Evolutionary conservation across 345 rosid genomes (phyloP).

Genomic region (Lumnitzera littorea): DNA sequence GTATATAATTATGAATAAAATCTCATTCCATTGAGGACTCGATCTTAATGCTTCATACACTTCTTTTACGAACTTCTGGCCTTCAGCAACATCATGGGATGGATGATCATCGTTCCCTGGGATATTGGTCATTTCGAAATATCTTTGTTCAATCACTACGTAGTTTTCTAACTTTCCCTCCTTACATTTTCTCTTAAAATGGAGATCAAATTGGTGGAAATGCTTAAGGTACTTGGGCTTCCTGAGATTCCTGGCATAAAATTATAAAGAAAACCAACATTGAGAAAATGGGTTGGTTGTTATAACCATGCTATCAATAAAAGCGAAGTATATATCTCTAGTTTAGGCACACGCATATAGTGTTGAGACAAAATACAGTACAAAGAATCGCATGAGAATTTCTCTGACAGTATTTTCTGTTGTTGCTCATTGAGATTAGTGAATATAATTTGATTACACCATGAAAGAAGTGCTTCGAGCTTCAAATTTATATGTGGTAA

Average conservation of each 20-base stretch:
- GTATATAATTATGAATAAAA: slow-evolving; percentile 43
- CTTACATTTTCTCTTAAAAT: slow-evolving; percentile 63
- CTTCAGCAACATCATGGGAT: slow-evolving; percentile 63
- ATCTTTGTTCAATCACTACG: slow-evolving; percentile 73
- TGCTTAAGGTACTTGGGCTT: slow-evolving; percentile 64
- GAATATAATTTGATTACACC: too few species aligned
- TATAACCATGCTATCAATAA: too few species aligned
- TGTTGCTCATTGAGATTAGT: too few species aligned
- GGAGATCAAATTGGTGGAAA: slow-evolving; percentile 52
- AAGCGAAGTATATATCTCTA: too few species aligned
- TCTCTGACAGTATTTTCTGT: too few species aligned
- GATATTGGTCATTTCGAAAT: slow-evolving; percentile 37
- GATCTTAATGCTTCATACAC: slow-evolving; percentile 72
- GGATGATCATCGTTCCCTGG: slow-evolving; percentile 88
- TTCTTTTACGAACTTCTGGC: slow-evolving; percentile 71
- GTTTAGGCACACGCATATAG: too few species aligned
- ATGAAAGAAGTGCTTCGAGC: too few species aligned
- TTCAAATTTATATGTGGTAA: too few species aligned
- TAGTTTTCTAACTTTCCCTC: slow-evolving; percentile 84
- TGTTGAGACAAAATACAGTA: too few species aligned
- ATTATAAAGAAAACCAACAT: too few species aligned
- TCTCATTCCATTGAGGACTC: slow-evolving; percentile 90
- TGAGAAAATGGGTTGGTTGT: too few species aligned
- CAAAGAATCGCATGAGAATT: too few species aligned
- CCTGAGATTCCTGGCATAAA: slow-evolving; percentile 52